Evolutionary conservation across 2,329 filamentous ascomycete genomes (phyloP).

Genomic region (Daldinia eschscholtzii): DNA sequence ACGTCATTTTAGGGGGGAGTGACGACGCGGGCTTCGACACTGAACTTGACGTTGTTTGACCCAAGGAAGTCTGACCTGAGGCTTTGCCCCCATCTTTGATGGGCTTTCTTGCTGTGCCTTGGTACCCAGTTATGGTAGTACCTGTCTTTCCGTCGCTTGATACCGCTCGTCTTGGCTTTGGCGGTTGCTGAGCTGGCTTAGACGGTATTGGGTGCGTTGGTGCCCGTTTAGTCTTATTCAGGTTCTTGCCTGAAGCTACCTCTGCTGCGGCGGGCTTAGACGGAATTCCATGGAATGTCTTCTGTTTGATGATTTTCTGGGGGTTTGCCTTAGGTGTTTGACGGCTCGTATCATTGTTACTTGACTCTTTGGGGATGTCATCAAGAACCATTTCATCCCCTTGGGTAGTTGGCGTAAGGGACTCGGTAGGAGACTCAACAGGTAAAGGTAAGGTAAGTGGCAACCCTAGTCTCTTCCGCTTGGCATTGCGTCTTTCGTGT

Average conservation of each 20-base stretch:
- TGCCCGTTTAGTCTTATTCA: slow-evolving; percentile 29
- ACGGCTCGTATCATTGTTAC: slow-evolving; percentile 28
- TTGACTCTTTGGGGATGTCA: slow-evolving; percentile 49
- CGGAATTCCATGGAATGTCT: slow-evolving; percentile 37
- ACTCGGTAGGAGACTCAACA: slow-evolving; percentile 28
- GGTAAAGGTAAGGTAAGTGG: slow-evolving; percentile 44
- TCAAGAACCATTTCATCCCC: slow-evolving; percentile 37
- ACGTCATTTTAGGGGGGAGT: slow-evolving; percentile 29
- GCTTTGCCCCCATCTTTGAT: slow-evolving; percentile 30
- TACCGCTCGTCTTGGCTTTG: slow-evolving; percentile 23
- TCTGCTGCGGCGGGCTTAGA: background rate
- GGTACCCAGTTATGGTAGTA: slow-evolving; percentile 51
- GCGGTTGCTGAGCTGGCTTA: slow-evolving; percentile 20
- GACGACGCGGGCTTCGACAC: slow-evolving; percentile 21
- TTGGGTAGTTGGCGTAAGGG: slow-evolving; percentile 13
- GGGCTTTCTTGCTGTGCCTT: slow-evolving; percentile 54
- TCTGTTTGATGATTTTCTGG: slow-evolving; percentile 43
- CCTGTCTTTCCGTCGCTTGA: slow-evolving; percentile 18
- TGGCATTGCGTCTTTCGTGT: slow-evolving; percentile 60
- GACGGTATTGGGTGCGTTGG: slow-evolving; percentile 22
- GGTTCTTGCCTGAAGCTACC: background rate
- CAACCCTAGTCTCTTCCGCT: slow-evolving; percentile 57
- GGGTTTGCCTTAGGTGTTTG: slow-evolving; percentile 15
- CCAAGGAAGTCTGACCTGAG: background rate
- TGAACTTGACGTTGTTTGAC: background rate